Evolutionary conservation across 805 yeast species (phyloP).

Genomic region (Huiozyma naganishii): DNA sequence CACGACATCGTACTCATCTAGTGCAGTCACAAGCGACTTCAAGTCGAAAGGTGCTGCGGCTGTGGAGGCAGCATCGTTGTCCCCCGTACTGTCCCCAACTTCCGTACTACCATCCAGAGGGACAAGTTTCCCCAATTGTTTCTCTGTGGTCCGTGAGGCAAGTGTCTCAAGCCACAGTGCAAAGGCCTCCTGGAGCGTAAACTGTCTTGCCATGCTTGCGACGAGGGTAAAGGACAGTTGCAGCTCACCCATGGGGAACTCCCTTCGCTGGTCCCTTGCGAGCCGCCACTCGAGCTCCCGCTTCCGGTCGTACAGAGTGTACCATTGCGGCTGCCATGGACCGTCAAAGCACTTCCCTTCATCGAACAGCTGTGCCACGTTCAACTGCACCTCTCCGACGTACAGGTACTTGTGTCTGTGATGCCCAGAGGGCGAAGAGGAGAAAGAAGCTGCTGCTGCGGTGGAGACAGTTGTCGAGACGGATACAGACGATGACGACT

Average conservation of each 20-base stretch:
- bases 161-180: conserved; percentile 11
- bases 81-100: not conserved
- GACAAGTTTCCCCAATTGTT: not conserved
- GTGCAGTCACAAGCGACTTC: conserved; percentile 17
- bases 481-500: not conserved
- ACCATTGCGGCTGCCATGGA: conserved; percentile 9
- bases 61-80: not conserved
- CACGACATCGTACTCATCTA: conserved; percentile 24
- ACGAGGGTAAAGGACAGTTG: conserved; percentile 14
- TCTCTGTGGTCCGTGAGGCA: not conserved
- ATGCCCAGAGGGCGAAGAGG: not conserved
- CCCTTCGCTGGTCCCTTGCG: conserved; percentile 4
- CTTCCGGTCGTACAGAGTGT: conserved; percentile 18
- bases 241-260: conserved; percentile 17
- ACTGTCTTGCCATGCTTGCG: conserved; percentile 8
- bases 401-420: conserved; percentile 13
- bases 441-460: not conserved
- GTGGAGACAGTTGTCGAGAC: too few species aligned
- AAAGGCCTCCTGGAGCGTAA: conserved; percentile 14
- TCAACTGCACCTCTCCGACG: conserved; percentile 23
- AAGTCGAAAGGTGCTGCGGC: conserved; percentile 5
- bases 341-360: conserved; percentile 4
- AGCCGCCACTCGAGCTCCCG: conserved; percentile 6
- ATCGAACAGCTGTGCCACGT: conserved; percentile 20
- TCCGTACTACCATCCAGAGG: not conserved